Base-by-base conservation (phyloP, 106 monocot genomes). In the Iris macrosiphon region DNA sequence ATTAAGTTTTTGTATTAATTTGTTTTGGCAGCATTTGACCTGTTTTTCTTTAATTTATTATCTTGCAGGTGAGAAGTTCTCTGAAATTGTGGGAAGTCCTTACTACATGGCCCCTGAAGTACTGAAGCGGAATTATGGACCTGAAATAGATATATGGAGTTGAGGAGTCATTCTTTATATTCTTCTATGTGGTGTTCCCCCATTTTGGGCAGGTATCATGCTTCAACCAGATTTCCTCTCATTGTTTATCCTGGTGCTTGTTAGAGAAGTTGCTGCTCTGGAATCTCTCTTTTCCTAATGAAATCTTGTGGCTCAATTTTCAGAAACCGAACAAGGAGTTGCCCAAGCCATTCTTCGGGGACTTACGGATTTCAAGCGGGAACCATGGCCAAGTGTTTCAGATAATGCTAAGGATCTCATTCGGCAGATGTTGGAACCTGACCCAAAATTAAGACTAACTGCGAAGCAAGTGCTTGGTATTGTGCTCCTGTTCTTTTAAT, bases 301-400 rank as follows among this genome's bases (percentile, higher is more conserved):
- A 28, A 38, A 62, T 40, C n/a, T 23, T 25, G 17, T 57, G 1
- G 31, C 34, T 62, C 21, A 14, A 35, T 57, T 38, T 86, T 52
- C 83, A 98, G 96, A 98, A 72, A 85, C 96, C 26, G 96, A 98
- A 59, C 96, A 91, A 58, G 96, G 96, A 14, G 96, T 98, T 69
- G 96, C 96, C 59, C 90, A 91, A 78, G 90, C 96, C 10, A 98
- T 98, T 66, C 86, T 98, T 64, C 79, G 90, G 15, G 96, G 96
- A 2, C 44, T 62, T 73, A 87, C 91, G 63, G 96, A 98, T 76
- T 98, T 98, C 47, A 98, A 98, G 60, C 85, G 96, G 61, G 90
- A 98, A 59, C 96, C 96, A 46, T 98, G 96, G 96, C 90, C 91
- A 32, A 80, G 66, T 70, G 74, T 98, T 67, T 91, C 96, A 25